These are phyloP conservation scores for Xylariaceae sp. DNA, from an alignment of 2,329 filamentous ascomycete genomes.

Conservation along the genomic window DNA sequence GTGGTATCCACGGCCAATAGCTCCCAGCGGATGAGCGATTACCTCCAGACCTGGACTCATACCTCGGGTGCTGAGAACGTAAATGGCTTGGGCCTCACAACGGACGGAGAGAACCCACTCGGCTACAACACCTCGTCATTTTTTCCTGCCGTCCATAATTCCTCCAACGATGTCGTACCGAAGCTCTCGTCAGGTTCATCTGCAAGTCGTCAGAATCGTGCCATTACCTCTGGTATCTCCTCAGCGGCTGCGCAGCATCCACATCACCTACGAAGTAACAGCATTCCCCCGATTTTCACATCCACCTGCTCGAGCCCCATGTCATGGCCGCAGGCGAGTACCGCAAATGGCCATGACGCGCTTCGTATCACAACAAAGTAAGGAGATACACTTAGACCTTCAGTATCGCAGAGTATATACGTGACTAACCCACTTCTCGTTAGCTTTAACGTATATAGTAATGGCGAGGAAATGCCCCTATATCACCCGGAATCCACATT, in stretches of 20 bases:
- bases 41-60: conserved; percentile 35
- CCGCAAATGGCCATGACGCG: conserved; percentile 28
- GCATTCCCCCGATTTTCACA: conserved; percentile 34
- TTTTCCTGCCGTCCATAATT: conserved; percentile 28
- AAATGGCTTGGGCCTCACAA: conserved; percentile 32
- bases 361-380: conserved; percentile 32
- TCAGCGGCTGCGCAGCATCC: conserved; percentile 27
- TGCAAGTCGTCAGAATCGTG: conserved; percentile 28
- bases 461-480: conserved; percentile 31
- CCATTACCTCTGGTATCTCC: conserved; percentile 29
- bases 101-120: conserved; percentile 31
- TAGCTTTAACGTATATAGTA: conserved; percentile 33
- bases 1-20: conserved; percentile 23
- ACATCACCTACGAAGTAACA: conserved; percentile 34
- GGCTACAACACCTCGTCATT: conserved; percentile 30
- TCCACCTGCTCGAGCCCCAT: conserved; percentile 32
- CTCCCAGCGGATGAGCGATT: conserved; percentile 31
- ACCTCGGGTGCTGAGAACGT: conserved; percentile 28
- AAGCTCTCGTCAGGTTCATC: conserved; percentile 25
- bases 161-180: conserved; percentile 30
- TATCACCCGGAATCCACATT: conserved; percentile 35
- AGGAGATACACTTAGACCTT: conserved; percentile 4
- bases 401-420: not conserved
- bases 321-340: conserved; percentile 29
- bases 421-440: conserved; percentile 14